A percentile compares a stretch with the other conserved stretches of the same genome.
These are phyloP conservation scores for Cydonia oblonga DNA, from an alignment of 331 rosid genomes.

Conservation along the genomic window DNA sequence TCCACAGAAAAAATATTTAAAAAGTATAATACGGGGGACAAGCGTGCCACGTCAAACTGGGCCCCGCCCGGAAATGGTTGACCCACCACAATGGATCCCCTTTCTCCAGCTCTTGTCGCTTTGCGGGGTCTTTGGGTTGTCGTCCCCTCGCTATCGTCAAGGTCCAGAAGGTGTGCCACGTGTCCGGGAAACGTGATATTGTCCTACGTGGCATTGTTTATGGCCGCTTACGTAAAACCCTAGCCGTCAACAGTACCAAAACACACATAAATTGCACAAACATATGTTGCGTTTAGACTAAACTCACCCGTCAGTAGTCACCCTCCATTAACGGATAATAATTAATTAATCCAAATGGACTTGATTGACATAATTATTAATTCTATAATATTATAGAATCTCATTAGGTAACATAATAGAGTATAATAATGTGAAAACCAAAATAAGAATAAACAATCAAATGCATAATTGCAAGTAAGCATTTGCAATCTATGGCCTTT, in stretches of 20 bases:
- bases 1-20: neutral
- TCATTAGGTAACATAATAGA: neutral
- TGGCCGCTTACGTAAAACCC: slow-evolving; percentile 37
- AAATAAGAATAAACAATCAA: neutral
- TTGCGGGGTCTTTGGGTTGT: slow-evolving; percentile 16
- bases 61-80: slow-evolving; percentile 23
- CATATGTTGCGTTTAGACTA: neutral
- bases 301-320: neutral
- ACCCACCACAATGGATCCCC: slow-evolving; percentile 26
- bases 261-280: neutral
- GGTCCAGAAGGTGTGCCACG: slow-evolving; percentile 28
- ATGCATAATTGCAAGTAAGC: neutral
- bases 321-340: neutral
- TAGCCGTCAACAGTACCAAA: slow-evolving; percentile 40
- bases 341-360: neutral
- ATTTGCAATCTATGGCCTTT: neutral
- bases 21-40: slow-evolving; percentile 13
- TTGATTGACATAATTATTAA: neutral
- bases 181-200: slow-evolving; percentile 19
- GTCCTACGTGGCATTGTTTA: slow-evolving; percentile 26
- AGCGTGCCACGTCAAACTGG: slow-evolving; percentile 51
- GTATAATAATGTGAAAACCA: neutral
- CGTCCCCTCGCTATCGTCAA: slow-evolving; percentile 32
- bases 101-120: slow-evolving; percentile 35
- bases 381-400: neutral